Percentiles rank a stretch among this genome's conserved stretches.
Conservation (phyloP, 176 grass and related monocot genomes). For the Cocos nucifera region DNA sequence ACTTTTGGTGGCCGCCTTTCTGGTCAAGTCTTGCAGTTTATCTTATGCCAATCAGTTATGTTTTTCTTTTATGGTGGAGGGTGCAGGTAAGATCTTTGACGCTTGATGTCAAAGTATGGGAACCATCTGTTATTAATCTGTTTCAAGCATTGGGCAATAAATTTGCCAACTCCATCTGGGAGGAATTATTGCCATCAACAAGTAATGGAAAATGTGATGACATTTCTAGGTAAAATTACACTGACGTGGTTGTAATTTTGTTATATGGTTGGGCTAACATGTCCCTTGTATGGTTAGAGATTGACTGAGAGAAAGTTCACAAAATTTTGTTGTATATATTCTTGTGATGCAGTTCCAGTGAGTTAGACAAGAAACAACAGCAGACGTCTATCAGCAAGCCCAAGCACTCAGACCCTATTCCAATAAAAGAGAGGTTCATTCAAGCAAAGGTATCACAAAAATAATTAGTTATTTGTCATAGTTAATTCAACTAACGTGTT, state of each 20-base stretch:
- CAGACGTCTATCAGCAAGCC: slow-evolving; percentile 47
- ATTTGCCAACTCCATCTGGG: slow-evolving; percentile 86
- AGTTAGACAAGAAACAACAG: slow-evolving; percentile 38
- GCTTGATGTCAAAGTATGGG: slow-evolving; percentile 98
- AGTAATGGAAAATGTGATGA: slow-evolving; percentile 37
- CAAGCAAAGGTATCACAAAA: slow-evolving; percentile 66
- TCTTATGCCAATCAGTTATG: neutral
- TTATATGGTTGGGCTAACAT: too few relatives aligned
- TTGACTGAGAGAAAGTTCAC: too few relatives aligned
- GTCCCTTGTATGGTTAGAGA: too few relatives aligned
- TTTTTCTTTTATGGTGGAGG: neutral
- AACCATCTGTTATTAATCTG: slow-evolving; percentile 85
- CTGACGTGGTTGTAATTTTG: too few relatives aligned
- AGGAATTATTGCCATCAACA: slow-evolving; percentile 59
- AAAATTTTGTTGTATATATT: neutral
- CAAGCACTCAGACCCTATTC: slow-evolving; percentile 73
- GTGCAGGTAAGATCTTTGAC: slow-evolving; percentile 87
- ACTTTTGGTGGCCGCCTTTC: too few relatives aligned
- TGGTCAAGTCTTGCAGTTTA: neutral
- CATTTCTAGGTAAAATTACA: slow-evolving; percentile 45
- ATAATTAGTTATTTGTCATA: too few relatives aligned
- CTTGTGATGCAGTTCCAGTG: slow-evolving; percentile 9
- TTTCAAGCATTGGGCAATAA: slow-evolving; percentile 93
- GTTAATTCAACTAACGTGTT: too few relatives aligned
- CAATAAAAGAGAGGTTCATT: slow-evolving; percentile 97